Percentiles rank a stretch among this genome's conserved stretches.
Conservation (phyloP, 805 yeast genomes). For the Candida ipomoeae region DNA sequence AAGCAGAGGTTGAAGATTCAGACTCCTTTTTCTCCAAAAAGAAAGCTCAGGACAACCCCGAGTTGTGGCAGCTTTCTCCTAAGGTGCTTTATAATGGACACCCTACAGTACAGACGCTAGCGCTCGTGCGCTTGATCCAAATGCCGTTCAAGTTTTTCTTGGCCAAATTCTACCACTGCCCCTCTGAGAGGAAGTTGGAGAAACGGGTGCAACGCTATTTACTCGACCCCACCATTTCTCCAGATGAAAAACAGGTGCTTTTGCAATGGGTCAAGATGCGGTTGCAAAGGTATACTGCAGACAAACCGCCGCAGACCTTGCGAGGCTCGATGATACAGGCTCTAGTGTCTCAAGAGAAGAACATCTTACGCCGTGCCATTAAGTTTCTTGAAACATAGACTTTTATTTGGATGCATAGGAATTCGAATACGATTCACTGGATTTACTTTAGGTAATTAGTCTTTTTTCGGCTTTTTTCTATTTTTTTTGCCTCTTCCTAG, state of each 20-base stretch:
- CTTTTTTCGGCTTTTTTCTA: too few species aligned
- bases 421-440: too few species aligned
- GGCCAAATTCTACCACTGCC: conserved; percentile 17
- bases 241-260: conserved; percentile 14
- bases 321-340: conserved; percentile 15
- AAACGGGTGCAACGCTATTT: conserved; percentile 19
- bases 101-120: conserved; percentile 38
- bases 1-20: conserved; percentile 20
- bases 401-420: not conserved
- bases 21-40: not conserved
- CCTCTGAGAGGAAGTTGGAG: conserved; percentile 21
- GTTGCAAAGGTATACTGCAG: conserved; percentile 18
- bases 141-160: conserved; percentile 27
- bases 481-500: too few species aligned
- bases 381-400: not conserved
- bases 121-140: conserved; percentile 18
- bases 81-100: conserved; percentile 39
- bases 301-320: conserved; percentile 6
- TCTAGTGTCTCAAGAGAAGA: conserved; percentile 26
- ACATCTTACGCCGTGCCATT: conserved; percentile 17
- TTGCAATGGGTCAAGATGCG: conserved; percentile 26
- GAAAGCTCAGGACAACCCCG: conserved; percentile 18
- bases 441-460: too few species aligned
- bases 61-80: conserved; percentile 45
- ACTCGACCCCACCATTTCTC: conserved; percentile 11